Percentiles rank a stretch among this genome's conserved stretches.
Evolutionary conservation across 257 asterid genomes (phyloP).

Genomic region (Anisodus tanguticus): DNA sequence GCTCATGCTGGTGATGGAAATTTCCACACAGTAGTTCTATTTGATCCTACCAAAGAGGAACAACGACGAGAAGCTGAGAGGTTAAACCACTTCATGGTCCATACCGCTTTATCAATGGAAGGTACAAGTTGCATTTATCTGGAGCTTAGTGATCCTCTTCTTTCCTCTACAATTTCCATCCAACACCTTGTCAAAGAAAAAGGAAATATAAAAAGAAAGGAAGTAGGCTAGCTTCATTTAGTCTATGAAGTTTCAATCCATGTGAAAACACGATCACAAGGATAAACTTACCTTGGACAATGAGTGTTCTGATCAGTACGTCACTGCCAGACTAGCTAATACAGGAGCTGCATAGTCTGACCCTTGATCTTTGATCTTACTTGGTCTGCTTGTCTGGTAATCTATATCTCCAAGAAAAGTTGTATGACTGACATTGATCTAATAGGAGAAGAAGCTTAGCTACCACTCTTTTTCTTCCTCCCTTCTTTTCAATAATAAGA

Average conservation of each 20-base stretch:
- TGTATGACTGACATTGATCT: neutral
- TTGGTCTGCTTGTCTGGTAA: conserved; percentile 13
- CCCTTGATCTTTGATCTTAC: neutral
- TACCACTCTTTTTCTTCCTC: neutral
- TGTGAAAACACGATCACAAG: neutral
- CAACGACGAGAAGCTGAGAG: conserved; percentile 88
- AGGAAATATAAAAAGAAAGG: conserved; percentile 3
- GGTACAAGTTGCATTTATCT: conserved; percentile 50
- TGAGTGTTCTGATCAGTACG: neutral
- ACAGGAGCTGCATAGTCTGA: neutral
- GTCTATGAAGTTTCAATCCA: conserved; percentile 9
- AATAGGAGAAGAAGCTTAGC: conserved; percentile 10
- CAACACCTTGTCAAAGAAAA: neutral
- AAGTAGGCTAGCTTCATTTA: neutral
- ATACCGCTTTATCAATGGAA: conserved; percentile 84
- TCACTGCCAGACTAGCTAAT: neutral
- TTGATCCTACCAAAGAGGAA: conserved; percentile 68
- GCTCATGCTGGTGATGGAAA: conserved; percentile 99
- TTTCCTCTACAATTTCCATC: conserved; percentile 19
- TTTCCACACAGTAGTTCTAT: conserved; percentile 80
- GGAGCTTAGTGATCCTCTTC: conserved; percentile 8
- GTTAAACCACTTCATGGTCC: conserved; percentile 89
- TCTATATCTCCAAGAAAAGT: conserved; percentile 8
- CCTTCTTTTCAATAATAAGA: neutral
- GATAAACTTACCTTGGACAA: neutral